Evolutionary conservation across 148 eudicot species (phyloP).

Genomic region (Chenopodium formosanum): DNA sequence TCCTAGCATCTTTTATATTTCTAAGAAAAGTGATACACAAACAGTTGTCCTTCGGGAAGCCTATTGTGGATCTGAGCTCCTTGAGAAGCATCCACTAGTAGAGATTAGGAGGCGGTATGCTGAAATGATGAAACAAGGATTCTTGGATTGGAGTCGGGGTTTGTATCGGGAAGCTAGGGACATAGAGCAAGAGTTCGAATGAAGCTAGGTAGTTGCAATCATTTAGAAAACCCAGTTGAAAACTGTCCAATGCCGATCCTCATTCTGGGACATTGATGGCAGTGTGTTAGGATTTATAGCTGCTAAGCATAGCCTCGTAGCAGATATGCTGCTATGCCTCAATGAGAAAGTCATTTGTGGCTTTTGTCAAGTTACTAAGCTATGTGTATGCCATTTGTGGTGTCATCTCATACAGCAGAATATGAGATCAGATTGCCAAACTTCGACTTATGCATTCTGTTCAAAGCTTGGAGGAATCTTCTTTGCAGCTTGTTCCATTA

Average conservation of each 20-base stretch:
- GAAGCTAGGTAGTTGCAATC: slow-evolving; percentile 3
- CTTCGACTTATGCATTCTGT: no score
- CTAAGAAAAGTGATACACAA: slow-evolving; percentile 69
- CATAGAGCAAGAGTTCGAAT: slow-evolving; percentile 2
- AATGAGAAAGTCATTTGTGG: background rate
- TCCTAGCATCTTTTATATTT: slow-evolving; percentile 84
- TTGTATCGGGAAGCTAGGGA: slow-evolving; percentile 40
- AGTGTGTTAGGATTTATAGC: background rate
- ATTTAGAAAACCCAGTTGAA: background rate
- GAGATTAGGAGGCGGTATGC: slow-evolving; percentile 56
- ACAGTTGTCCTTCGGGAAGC: slow-evolving; percentile 84
- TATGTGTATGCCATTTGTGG: background rate
- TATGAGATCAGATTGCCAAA: no score
- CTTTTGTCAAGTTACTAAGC: background rate
- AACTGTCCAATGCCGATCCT: background rate
- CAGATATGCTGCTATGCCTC: slow-evolving; percentile 1
- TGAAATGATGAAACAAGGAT: slow-evolving; percentile 63
- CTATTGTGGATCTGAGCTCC: slow-evolving; percentile 47
- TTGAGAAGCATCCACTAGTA: slow-evolving; percentile 71
- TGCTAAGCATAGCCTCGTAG: background rate
- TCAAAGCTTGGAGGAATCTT: background rate
- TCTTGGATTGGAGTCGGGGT: slow-evolving; percentile 74
- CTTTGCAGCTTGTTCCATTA: background rate
- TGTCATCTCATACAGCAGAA: background rate
- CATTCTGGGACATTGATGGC: background rate